Evolutionary conservation across 352 stramenopile species (phyloP), one percentile per base, ranked within the genome.

Genomic region (Phytophthora meadii): DNA sequence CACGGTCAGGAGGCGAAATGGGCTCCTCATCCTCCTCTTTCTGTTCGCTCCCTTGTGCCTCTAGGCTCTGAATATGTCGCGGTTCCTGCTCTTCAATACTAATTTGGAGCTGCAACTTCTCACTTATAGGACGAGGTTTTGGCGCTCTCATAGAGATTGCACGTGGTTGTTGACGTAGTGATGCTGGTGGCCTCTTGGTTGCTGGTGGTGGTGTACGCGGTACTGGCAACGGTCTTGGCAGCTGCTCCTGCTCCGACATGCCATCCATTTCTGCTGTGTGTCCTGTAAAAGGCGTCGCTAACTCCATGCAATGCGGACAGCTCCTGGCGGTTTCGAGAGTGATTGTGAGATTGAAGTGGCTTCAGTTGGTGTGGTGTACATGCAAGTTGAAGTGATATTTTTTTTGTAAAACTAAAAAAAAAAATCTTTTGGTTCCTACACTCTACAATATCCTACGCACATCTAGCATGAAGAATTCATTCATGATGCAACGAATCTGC

Each of bases 261-360:
- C 17, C 37, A 12, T 70, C 55, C 62, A 67, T 64, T 22, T 0
- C 15, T 22, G 19, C 14, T 8, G 17, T 46, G 1, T 46, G 32
- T 46, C 40, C n/a, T 61, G 58, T 45, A 4, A 3, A 3, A 32
- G 10, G 32, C 28, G 5, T 28, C 12, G 50, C 15, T 45, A 41
- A 11, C 44, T 41, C 39, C 46, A 65, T 57, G 57, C 27, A 36
- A 37, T 51, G 50, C 50, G 19, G 34, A 32, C 37, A 37, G 42
- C 42, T 49, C 17, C 4, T 30, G 49, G 48, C 64, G 32, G 52
- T 73, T 74, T 67, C 64, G 46, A 62, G 61, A 74, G 44, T 62
- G 63, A 61, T 36, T 10, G 47, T 60, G 46, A 37, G 27, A 25
- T 41, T 54, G 28, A 54, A 30, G 48, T 57, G 50, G 34, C 27